A percentile compares a stretch with the other conserved stretches of the same genome.
Evolutionary conservation across 306 rosid genomes (phyloP).

Genomic region (Crotalaria pallida): DNA sequence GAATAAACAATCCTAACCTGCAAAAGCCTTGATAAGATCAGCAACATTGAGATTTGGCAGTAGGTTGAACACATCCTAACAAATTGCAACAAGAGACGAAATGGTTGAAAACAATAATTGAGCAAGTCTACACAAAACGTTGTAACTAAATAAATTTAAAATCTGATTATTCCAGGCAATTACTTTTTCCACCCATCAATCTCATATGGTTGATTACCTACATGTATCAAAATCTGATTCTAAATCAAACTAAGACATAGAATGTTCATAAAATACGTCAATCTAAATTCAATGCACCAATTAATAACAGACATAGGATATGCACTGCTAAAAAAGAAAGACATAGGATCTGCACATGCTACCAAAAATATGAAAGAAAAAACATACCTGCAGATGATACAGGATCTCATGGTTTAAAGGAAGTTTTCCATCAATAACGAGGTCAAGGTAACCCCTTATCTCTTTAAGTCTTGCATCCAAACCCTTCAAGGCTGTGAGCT

Average conservation of each 20-base stretch:
- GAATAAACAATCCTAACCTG: slow-evolving; percentile 27
- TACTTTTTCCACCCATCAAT: not conserved
- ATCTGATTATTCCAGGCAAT: not conserved
- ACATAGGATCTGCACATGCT: not conserved
- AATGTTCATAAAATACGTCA: not conserved
- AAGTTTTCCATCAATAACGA: slow-evolving; percentile 72
- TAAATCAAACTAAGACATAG: not conserved
- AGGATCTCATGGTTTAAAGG: slow-evolving; percentile 90
- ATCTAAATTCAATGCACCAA: not conserved
- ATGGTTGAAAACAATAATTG: not conserved
- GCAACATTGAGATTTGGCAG: slow-evolving; percentile 50
- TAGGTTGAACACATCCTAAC: slow-evolving; percentile 49
- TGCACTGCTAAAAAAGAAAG: not conserved
- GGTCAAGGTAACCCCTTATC: slow-evolving; percentile 81
- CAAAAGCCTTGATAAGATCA: slow-evolving; percentile 46
- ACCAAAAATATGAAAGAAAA: not conserved
- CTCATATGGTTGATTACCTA: not conserved
- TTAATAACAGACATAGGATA: slow-evolving; percentile 1
- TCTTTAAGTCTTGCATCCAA: slow-evolving; percentile 84
- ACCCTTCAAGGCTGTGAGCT: slow-evolving; percentile 89
- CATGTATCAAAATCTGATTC: not conserved
- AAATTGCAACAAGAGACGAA: slow-evolving; percentile 7
- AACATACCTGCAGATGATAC: slow-evolving; percentile 74
- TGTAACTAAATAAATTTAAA: not conserved
- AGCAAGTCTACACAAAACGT: not conserved